Conservation (phyloP, 257 asterid species). For the Voacanga thouarsii region DNA sequence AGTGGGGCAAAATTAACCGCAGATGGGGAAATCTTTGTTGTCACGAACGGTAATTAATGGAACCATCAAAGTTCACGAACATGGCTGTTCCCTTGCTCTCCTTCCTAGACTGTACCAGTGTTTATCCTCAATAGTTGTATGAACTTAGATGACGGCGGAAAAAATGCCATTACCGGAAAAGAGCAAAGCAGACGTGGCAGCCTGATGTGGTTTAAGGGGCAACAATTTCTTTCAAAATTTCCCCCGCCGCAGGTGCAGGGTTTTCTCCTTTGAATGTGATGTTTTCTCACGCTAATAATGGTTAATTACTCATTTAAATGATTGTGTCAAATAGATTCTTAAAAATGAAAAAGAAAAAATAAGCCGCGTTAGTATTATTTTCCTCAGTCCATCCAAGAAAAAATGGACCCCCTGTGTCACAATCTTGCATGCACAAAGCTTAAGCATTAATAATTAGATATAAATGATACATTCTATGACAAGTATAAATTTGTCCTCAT, state of each 20-base stretch:
- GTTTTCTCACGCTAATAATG: background rate
- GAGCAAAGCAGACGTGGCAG: slow-evolving; percentile 1
- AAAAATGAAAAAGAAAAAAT: background rate
- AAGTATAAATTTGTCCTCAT: slow-evolving; percentile 18
- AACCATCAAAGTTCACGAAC: slow-evolving; percentile 9
- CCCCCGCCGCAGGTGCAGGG: background rate
- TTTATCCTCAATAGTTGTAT: background rate
- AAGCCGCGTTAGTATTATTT: background rate
- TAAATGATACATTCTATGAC: background rate
- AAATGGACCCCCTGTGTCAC: background rate
- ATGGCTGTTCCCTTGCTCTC: background rate
- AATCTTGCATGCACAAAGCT: background rate
- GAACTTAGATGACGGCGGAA: slow-evolving; percentile 11
- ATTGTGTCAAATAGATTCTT: background rate
- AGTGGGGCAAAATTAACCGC: background rate
- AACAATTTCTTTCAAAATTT: background rate
- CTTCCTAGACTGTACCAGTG: background rate
- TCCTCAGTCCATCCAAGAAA: background rate
- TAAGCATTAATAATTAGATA: slow-evolving; percentile 12
- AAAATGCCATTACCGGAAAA: background rate
- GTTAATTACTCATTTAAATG: background rate
- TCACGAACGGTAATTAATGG: background rate
- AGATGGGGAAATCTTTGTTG: background rate
- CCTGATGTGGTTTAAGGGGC: background rate
- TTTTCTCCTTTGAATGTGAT: background rate